A percentile compares a stretch with the other conserved stretches of the same genome.
Evolutionary conservation across 2,329 filamentous ascomycete genomes (phyloP).

Genomic region (Arthrobotrys pseudoclavata): DNA sequence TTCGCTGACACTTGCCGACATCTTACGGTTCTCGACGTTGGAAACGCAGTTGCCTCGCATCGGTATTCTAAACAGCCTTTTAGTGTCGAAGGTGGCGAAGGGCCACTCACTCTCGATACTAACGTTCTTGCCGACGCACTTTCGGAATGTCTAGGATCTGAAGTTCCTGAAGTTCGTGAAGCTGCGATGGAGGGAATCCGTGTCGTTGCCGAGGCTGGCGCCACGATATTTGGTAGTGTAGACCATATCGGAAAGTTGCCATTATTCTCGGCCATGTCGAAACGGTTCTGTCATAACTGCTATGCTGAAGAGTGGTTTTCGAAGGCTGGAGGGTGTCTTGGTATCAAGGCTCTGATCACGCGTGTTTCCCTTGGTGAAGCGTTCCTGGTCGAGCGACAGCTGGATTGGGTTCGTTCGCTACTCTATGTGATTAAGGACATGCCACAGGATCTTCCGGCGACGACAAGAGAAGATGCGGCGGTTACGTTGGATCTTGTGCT

Average conservation of each 20-base stretch:
- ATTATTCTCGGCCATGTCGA: slow-evolving; percentile 86
- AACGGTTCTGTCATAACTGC: slow-evolving; percentile 91
- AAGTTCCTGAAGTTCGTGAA: slow-evolving; percentile 82
- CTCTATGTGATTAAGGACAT: slow-evolving; percentile 99
- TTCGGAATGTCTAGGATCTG: slow-evolving; percentile 88
- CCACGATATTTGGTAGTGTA: slow-evolving; percentile 82
- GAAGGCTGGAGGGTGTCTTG: slow-evolving; percentile 90
- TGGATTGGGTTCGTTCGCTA: slow-evolving; percentile 89
- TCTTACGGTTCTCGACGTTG: slow-evolving; percentile 90
- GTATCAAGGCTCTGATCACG: slow-evolving; percentile 88
- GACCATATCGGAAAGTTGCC: slow-evolving; percentile 80
- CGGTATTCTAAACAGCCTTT: slow-evolving; percentile 84
- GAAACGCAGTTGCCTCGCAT: slow-evolving; percentile 82
- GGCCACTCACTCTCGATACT: slow-evolving; percentile 87
- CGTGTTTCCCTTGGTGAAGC: slow-evolving; percentile 84
- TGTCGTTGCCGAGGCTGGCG: slow-evolving; percentile 81
- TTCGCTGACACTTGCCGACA: slow-evolving; percentile 87
- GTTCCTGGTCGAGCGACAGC: slow-evolving; percentile 86
- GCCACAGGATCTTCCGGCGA: slow-evolving; percentile 91
- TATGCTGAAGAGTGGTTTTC: slow-evolving; percentile 99
- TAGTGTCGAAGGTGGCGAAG: slow-evolving; percentile 86
- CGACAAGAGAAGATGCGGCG: slow-evolving; percentile 85
- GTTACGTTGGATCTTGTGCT: slow-evolving; percentile 85
- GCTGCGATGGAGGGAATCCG: slow-evolving; percentile 83
- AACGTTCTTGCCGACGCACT: slow-evolving; percentile 88